A percentile compares a stretch with the other conserved stretches of the same genome.
Conservation (phyloP, 345 rosid species). For the Anacardium occidentale region DNA sequence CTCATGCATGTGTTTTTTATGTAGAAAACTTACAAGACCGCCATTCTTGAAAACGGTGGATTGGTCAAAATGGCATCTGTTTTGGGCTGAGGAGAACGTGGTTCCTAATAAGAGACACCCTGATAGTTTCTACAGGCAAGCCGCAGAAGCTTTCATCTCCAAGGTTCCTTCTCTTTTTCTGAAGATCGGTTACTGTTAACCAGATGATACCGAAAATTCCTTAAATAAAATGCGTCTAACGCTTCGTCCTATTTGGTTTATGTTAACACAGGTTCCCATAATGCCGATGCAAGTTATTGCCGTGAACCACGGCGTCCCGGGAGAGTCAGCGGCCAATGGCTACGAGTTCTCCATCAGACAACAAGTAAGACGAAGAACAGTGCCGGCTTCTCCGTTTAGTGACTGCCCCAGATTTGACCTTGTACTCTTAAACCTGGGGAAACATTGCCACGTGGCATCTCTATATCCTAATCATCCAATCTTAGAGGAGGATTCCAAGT, state of each 20-base stretch:
- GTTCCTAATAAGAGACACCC: conserved; percentile 37
- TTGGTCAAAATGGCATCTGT: conserved; percentile 42
- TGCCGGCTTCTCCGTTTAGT: conserved; percentile 26
- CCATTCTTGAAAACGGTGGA: conserved; percentile 35
- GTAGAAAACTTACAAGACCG: conserved; percentile 36
- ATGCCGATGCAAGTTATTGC: conserved; percentile 26
- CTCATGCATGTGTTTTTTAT: background rate
- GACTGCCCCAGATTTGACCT: conserved; percentile 45
- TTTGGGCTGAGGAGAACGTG: conserved; percentile 47
- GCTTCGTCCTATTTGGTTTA: background rate
- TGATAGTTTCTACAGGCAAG: conserved; percentile 35
- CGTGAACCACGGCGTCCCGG: conserved; percentile 28
- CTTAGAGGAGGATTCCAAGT: conserved; percentile 26
- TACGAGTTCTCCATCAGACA: conserved; percentile 41
- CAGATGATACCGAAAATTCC: too few species aligned
- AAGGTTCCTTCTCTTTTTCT: conserved; percentile 24
- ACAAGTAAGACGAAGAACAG: conserved; percentile 28
- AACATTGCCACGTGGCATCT: conserved; percentile 29
- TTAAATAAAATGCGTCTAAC: too few species aligned
- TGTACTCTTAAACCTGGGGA: conserved; percentile 21
- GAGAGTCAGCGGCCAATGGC: conserved; percentile 29
- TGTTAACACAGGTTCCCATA: conserved; percentile 33
- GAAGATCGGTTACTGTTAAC: too few species aligned
- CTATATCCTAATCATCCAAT: conserved; percentile 26
- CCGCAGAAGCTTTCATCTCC: conserved; percentile 35